Evolutionary conservation across 2,329 filamentous ascomycete species (phyloP).

Genomic region (Pseudogymnoascus sp.): DNA sequence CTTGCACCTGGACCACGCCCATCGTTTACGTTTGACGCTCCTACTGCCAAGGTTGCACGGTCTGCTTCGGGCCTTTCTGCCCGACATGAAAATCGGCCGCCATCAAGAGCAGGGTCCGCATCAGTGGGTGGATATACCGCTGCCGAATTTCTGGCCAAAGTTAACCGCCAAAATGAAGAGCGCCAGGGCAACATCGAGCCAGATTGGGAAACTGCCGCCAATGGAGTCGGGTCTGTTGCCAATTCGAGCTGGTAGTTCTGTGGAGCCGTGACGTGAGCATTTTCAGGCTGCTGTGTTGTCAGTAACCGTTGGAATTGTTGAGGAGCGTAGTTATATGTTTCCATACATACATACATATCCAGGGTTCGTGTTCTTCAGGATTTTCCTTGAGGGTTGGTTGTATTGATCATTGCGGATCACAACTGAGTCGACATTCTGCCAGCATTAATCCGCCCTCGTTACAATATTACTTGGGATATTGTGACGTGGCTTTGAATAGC

Average conservation of each 20-base stretch:
- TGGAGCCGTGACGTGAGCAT: not conserved
- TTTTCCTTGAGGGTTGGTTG: not conserved
- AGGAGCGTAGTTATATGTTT: not conserved
- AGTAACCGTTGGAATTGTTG: not conserved
- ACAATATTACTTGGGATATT: not conserved
- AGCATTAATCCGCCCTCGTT: not conserved
- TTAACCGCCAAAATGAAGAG: not conserved
- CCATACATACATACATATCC: slow-evolving; percentile 6
- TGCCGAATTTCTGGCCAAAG: slow-evolving; percentile 1
- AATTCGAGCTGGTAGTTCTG: not conserved
- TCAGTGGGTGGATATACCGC: not conserved
- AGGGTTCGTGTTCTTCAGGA: not conserved
- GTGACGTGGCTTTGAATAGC: not conserved
- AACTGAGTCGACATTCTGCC: not conserved
- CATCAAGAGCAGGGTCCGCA: not conserved
- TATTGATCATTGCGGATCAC: not conserved
- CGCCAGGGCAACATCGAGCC: not conserved
- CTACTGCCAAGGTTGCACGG: not conserved
- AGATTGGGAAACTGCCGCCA: not conserved
- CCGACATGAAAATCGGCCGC: not conserved
- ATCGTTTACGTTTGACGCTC: not conserved
- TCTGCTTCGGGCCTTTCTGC: not conserved
- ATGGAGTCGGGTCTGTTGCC: not conserved
- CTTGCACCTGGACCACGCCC: slow-evolving; percentile 19
- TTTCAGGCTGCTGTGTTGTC: not conserved